Evolutionary conservation across 2,329 filamentous ascomycete genomes (phyloP).

Genomic region (Fusarium luffae): DNA sequence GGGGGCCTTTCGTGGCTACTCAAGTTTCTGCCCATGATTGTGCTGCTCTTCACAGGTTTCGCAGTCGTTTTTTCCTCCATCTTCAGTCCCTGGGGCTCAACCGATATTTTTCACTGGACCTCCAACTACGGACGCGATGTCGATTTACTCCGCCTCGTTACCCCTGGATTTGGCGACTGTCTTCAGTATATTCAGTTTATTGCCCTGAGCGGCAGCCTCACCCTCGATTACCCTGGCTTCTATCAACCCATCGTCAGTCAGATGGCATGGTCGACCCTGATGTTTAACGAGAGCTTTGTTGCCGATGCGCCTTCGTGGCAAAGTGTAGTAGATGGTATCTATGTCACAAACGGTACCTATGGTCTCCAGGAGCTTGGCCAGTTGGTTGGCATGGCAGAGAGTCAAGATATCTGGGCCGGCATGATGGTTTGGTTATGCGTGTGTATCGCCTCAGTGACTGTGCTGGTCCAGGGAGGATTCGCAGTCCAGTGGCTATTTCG

Average conservation of each 20-base stretch:
- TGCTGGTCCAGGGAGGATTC: slow-evolving; percentile 82
- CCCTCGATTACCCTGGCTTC: slow-evolving; percentile 90
- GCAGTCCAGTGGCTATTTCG: slow-evolving; percentile 80
- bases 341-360: slow-evolving; percentile 79
- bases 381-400: slow-evolving; percentile 80
- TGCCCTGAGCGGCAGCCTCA: slow-evolving; percentile 86
- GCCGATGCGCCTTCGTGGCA: slow-evolving; percentile 72
- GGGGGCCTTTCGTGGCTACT: slow-evolving; percentile 76
- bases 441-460: slow-evolving; percentile 74
- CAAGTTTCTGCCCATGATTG: slow-evolving; percentile 79
- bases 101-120: slow-evolving; percentile 94
- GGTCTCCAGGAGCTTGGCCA: slow-evolving; percentile 84
- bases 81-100: slow-evolving; percentile 93
- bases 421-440: slow-evolving; percentile 92
- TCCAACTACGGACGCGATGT: slow-evolving; percentile 96
- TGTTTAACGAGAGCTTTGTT: slow-evolving; percentile 94
- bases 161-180: slow-evolving; percentile 95
- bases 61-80: slow-evolving; percentile 87
- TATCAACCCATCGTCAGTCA: slow-evolving; percentile 93
- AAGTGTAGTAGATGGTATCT: slow-evolving; percentile 85
- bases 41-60: slow-evolving; percentile 82
- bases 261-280: slow-evolving; percentile 85
- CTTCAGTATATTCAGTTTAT: slow-evolving; percentile 97
- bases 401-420: slow-evolving; percentile 88
- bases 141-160: slow-evolving; percentile 90